Base-by-base conservation (phyloP, 352 stramenopile species). In the Phytophthora ramorum region DNA sequence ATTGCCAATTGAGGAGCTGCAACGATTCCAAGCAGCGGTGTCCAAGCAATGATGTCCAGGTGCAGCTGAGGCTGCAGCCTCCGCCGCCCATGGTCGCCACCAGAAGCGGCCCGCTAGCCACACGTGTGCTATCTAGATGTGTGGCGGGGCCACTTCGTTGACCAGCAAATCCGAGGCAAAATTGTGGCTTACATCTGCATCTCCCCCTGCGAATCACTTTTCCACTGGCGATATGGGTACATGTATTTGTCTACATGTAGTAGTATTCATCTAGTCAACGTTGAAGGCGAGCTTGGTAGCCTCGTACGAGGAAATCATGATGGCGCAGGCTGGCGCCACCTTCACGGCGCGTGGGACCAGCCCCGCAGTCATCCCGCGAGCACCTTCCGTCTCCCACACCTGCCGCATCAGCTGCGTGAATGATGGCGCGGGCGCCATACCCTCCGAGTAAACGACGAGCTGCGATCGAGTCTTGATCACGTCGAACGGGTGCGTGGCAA, bases 401-500 rank as follows among this genome's bases (percentile, higher is more conserved):
- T 88, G 75, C 20, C 19, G 47, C 49, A 92, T 61, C 68, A 91
- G 77, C 55, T 79, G 62, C 24, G 61, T 17, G 13, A 86, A 75
- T 14, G 69, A 79, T 24, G 55, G 65, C 35, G 58, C 52, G 0
- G 64, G 34, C 47, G 61, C 34, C 41, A 65, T 56, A 16, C 61
- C 68, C 22, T 75, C 65, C 5, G 73, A 72, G 63, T 85, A 92
- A 10, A 82, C 67, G 30, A 83, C 71, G 16, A 92, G 76, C 63
- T 96, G 87, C 44, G 79, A 73, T 14, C 94, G 81, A 12, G 95
- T 99, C 75, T 99, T 99, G 68, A 99, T 75, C 49, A 99, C 95
- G 73, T 99, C 96, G 60, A 98, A 97, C 28, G 96, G 96, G 10
- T 97, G 98, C 9, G 95, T 98, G n/a, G 79, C 66, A 13, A 95